Base-by-base conservation (phyloP, 805 yeast species). In the Hyphopichia homilentoma region DNA sequence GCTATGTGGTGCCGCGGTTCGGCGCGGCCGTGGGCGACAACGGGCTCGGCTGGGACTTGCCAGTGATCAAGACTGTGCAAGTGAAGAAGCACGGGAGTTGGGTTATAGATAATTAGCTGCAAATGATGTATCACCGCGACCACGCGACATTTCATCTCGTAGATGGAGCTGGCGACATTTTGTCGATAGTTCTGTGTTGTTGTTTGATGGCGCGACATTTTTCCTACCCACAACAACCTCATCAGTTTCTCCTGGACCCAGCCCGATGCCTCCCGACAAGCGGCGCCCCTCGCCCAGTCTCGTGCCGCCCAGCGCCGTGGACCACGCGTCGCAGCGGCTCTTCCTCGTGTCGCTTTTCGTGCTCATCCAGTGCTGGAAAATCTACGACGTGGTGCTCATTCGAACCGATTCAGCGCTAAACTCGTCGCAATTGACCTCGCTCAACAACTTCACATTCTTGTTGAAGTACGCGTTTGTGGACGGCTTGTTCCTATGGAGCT, bases 1-100 rank as follows among this genome's bases (percentile, higher is more conserved):
- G 94, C 45, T 89, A 86, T 61, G 96, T 89, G 11, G 80, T 87
- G 31, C 97, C 97, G 1, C 64, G 96, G 35, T 78, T 84, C 51
- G 97, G 97, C 4, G 89, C 94, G 7, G 71, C 79, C 5, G 67
- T 81, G 26, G 95, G 95, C 7, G 71, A 79, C 25, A 96, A 96
- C 14, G 84, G 86, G 15, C 68, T 82, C 17, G 96, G 96, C 6
- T 90, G 96, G 95, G 96, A 90, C 47, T 59, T 90, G 32, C 72
- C 73, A 5, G 95, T 93, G 6, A 65, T 81, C 17, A 81, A 86
- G 52, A 93, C 88, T 2, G 65, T 65, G 1, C 96, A 90, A 53
- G 69, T 65, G 38, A 84, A 81, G 50, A 55, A 65, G 5, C 59
- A 70, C 21, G 93, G 94, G 0, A 65, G 64, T 18, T 90, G 97